Evolutionary conservation across 2,329 filamentous ascomycete species (phyloP), one percentile per base, ranked within the genome.

Genomic region (Penicillium corylophilum): DNA sequence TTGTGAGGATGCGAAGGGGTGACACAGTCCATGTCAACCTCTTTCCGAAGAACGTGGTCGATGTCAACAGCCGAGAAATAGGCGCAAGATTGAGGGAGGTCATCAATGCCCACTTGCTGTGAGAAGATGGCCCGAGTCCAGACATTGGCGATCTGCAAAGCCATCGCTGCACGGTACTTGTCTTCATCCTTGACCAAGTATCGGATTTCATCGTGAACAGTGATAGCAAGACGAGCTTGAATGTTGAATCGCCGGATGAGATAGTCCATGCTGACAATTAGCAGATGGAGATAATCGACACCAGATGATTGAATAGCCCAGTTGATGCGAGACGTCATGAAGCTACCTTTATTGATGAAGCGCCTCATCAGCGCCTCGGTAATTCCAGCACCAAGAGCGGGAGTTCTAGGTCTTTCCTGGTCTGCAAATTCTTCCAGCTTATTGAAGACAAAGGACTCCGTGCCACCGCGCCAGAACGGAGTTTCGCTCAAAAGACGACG

Each of bases 281-380:
- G 81, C 4, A 99, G 84, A 66, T 99, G 94, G 2, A 99, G 82
- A 70, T 99, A 99, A 71, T 99, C 95, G 4, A 97, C 93, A 5
- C 95, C 94, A 0, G 90, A 95, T 1, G 92, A 96, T 66, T 99
- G 94, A 62, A 99, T 97, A 3, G 94, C 94, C 94, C 94, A 99
- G 69, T 99, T 99, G 74, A 99, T 97, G 29, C 95, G 87, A 16
- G 89, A 95, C 1, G 94, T 96, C 76, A 99, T 87, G 74, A 96
- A 99, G 20, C 87, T 90, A 31, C 92, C 91, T 66, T 90, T 94
- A 71, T 82, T 89, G 63, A 99, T 86, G 66, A 88, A 95, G 15
- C 89, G 86, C 47, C 86, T 81, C 87, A 95, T 95, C 18, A 99
- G 77, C 0, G 95, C 94, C 74, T 99, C 91, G 0, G 94, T 99